Conservation (phyloP, 2,329 filamentous ascomycete species). For the Aspergillus quadricinctus region DNA sequence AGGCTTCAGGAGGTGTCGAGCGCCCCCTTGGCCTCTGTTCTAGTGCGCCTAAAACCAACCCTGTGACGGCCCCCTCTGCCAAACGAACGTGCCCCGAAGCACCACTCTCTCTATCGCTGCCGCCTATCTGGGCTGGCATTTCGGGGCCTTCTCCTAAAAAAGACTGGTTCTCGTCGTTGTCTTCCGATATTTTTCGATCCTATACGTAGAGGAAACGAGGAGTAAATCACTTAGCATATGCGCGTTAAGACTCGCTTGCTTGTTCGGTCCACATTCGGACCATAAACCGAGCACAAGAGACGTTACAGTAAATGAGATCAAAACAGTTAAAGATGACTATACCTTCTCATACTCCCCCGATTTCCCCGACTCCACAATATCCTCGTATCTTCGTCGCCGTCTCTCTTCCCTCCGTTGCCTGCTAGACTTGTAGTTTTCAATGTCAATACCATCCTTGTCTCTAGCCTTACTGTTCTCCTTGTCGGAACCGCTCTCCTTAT, state of each 20-base stretch:
- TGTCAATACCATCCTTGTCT: constrained; percentile 34
- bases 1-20: constrained; percentile 29
- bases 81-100: constrained; percentile 41
- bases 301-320: constrained; percentile 15
- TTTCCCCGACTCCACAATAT: constrained; percentile 32
- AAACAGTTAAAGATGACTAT: constrained; percentile 29
- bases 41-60: constrained; percentile 16
- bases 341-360: constrained; percentile 35
- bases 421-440: constrained; percentile 30
- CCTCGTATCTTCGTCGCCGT: constrained; percentile 34
- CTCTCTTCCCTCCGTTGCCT: constrained; percentile 33
- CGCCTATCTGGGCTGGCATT: constrained; percentile 46
- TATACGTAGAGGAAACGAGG: constrained; percentile 28
- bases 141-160: constrained; percentile 64
- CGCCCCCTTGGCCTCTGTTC: constrained; percentile 31
- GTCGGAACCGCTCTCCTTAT: constrained; percentile 41
- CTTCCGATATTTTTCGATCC: constrained; percentile 29
- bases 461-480: constrained; percentile 31
- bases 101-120: constrained; percentile 34
- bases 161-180: constrained; percentile 46
- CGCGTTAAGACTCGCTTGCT: constrained; percentile 20
- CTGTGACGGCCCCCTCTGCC: constrained; percentile 16
- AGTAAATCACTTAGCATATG: constrained; percentile 28
- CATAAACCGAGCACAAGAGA: constrained; percentile 27
- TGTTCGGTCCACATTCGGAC: constrained; percentile 17